Evolutionary conservation across 306 rosid genomes (phyloP).

Genomic region (Arachis hypogaea): DNA sequence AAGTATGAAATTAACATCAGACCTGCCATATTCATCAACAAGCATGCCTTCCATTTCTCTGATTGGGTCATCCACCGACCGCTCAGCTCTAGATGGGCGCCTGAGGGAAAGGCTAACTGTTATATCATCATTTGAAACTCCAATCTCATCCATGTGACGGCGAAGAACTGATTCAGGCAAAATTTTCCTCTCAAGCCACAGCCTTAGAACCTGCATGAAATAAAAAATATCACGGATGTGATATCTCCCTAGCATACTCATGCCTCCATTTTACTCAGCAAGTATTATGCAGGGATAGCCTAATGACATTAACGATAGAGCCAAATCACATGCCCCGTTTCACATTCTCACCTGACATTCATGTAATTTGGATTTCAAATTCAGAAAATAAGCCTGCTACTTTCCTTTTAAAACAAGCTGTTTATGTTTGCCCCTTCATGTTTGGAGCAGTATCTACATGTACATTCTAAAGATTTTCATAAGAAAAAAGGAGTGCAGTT

Average conservation of each 20-base stretch:
- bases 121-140: slow-evolving; percentile 82
- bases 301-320: not conserved
- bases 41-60: slow-evolving; percentile 99
- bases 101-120: slow-evolving; percentile 66
- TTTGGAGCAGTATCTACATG: not conserved
- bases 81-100: slow-evolving; percentile 98
- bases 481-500: not conserved
- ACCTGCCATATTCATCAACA: slow-evolving; percentile 99
- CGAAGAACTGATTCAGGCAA: slow-evolving; percentile 87
- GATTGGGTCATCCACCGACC: slow-evolving; percentile 94
- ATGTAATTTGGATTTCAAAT: slow-evolving; percentile 15
- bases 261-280: not conserved
- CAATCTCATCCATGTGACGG: slow-evolving; percentile 88
- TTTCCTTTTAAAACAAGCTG: slow-evolving; percentile 14
- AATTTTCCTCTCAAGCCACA: slow-evolving; percentile 98
- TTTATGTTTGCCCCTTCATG: slow-evolving; percentile 6
- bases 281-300: not conserved
- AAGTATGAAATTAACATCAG: slow-evolving; percentile 33
- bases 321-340: not conserved
- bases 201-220: slow-evolving; percentile 78
- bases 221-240: slow-evolving; percentile 25
- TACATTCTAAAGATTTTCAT: not conserved
- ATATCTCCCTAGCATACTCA: not conserved
- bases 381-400: not conserved
- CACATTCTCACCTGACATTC: not conserved